Conservation (phyloP, 148 eudicot genomes). For the Fagopyrum esculentum region DNA sequence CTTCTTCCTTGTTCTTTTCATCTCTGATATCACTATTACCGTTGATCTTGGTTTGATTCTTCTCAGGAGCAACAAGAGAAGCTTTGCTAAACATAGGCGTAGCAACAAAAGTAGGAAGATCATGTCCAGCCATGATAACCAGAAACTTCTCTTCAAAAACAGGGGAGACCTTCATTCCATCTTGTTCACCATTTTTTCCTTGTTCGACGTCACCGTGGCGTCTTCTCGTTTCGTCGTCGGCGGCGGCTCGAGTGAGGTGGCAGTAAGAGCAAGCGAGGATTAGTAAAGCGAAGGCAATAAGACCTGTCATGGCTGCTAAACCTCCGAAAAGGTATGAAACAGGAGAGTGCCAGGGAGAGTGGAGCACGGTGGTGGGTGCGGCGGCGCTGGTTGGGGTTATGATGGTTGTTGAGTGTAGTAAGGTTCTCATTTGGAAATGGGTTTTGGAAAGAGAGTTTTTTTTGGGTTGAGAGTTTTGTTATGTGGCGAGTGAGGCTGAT, state of each 20-base stretch:
- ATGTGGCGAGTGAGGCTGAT: background rate
- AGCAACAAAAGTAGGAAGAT: conserved; percentile 61
- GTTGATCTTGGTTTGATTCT: background rate
- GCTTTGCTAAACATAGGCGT: conserved; percentile 46
- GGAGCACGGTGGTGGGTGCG: background rate
- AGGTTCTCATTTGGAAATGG: background rate
- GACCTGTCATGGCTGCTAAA: conserved; percentile 69
- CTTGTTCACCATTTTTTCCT: conserved; percentile 21
- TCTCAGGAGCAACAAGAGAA: background rate
- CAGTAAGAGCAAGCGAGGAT: conserved; percentile 78
- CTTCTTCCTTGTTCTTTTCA: background rate
- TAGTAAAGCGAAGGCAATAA: conserved; percentile 71
- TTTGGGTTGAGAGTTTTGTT: background rate
- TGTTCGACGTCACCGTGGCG: conserved; percentile 33
- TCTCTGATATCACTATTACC: background rate
- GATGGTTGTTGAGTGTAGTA: background rate
- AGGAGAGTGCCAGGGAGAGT: conserved; percentile 81
- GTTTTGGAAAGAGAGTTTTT: background rate
- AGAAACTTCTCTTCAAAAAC: conserved; percentile 54
- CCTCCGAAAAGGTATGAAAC: conserved; percentile 82
- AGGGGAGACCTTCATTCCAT: conserved; percentile 18
- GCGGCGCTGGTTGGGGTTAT: background rate
- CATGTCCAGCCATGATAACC: conserved; percentile 80
- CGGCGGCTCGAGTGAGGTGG: conserved; percentile 30
- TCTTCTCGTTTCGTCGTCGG: conserved; percentile 11